These are phyloP conservation scores for Fomitiporia mediterranea DNA, from an alignment of 1,284 basidiomycete species.

Conservation along the genomic window DNA sequence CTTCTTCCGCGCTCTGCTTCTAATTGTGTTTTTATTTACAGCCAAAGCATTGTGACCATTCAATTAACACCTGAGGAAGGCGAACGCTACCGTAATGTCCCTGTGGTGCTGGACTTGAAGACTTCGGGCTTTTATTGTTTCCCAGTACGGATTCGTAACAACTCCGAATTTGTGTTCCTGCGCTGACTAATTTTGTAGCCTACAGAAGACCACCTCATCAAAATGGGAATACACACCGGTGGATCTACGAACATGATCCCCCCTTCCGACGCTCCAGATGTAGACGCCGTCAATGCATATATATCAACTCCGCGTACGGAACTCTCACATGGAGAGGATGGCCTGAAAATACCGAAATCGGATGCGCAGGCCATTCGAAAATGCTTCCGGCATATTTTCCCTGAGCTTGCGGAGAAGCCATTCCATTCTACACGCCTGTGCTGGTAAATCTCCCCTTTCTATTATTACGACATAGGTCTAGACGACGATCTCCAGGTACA, in stretches of 20 bases:
- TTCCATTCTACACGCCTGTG: slow-evolving; percentile 73
- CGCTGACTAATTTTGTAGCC: slow-evolving; percentile 43
- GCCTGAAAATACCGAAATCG: slow-evolving; percentile 58
- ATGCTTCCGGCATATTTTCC: slow-evolving; percentile 58
- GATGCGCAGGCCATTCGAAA: slow-evolving; percentile 47
- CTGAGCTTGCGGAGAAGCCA: slow-evolving; percentile 63
- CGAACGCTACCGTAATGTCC: slow-evolving; percentile 52
- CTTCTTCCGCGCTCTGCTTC: not conserved
- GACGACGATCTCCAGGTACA: slow-evolving; percentile 49
- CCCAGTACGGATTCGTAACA: slow-evolving; percentile 49
- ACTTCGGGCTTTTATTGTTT: slow-evolving; percentile 67
- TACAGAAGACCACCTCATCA: slow-evolving; percentile 62
- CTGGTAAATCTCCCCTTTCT: slow-evolving; percentile 50
- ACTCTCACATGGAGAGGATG: slow-evolving; percentile 48
- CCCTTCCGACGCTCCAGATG: slow-evolving; percentile 15
- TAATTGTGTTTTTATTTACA: slow-evolving; percentile 27
- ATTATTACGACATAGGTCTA: not conserved
- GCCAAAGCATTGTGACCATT: slow-evolving; percentile 75
- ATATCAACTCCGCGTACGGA: slow-evolving; percentile 68
- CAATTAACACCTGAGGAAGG: slow-evolving; percentile 71
- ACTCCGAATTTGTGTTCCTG: not conserved
- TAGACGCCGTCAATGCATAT: not conserved
- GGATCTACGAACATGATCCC: slow-evolving; percentile 53
- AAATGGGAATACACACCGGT: slow-evolving; percentile 65
- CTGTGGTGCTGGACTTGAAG: slow-evolving; percentile 69